These are phyloP conservation scores for Arabidopsis lyrata DNA, from an alignment of 441 rosid species.

Conservation along the genomic window DNA sequence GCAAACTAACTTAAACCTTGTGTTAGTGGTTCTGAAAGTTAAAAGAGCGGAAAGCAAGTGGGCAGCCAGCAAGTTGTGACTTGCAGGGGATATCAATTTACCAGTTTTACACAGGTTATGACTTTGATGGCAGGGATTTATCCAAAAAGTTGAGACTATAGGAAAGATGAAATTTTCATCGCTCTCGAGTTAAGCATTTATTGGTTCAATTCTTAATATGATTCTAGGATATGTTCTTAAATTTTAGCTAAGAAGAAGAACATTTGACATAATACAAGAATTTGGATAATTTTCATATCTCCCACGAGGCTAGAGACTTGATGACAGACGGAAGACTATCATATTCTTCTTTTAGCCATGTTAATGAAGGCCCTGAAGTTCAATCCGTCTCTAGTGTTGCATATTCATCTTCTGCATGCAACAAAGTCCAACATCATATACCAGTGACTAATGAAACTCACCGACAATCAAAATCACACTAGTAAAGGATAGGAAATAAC, in stretches of 20 bases:
- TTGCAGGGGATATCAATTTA: neutral
- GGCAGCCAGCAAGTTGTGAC: neutral
- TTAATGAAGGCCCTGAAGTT: constrained; percentile 44
- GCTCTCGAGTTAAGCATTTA: neutral
- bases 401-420: constrained; percentile 43
- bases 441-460: constrained; percentile 14
- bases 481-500: constrained; percentile 45
- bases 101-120: neutral
- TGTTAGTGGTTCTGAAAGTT: too few relatives aligned
- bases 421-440: constrained; percentile 22
- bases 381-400: constrained; percentile 37
- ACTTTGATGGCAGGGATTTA: constrained; percentile 12
- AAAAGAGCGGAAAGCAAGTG: too few relatives aligned
- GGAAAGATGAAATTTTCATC: neutral
- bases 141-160: neutral
- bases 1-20: too few relatives aligned
- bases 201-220: neutral
- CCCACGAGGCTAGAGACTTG: constrained; percentile 82
- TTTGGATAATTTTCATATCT: constrained; percentile 54
- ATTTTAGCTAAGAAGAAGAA: neutral
- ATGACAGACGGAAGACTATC: constrained; percentile 77
- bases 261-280: neutral
- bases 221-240: neutral
- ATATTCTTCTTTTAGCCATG: constrained; percentile 60
- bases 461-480: constrained; percentile 11